Evolutionary conservation across 768 basidiomycete genomes (phyloP).

Genomic region (Lepiota brunneoincarnata): DNA sequence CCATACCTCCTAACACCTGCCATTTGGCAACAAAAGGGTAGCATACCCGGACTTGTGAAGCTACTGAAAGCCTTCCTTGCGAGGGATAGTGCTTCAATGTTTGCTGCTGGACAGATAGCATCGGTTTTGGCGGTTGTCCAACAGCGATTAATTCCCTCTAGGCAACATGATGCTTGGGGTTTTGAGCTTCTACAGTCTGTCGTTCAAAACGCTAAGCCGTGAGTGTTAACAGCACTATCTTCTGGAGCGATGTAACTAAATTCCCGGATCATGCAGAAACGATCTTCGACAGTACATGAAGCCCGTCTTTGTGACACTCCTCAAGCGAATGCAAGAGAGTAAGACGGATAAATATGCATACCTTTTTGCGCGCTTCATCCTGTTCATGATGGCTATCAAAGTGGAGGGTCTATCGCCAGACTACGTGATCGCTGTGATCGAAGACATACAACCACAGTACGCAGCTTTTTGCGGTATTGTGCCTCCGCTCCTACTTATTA

Average conservation of each 20-base stretch:
- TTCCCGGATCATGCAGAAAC: slow-evolving; percentile 39
- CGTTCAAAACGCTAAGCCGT: slow-evolving; percentile 73
- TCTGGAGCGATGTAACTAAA: background rate
- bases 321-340: slow-evolving; percentile 83
- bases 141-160: slow-evolving; percentile 85
- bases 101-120: slow-evolving; percentile 66
- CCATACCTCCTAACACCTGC: slow-evolving; percentile 81
- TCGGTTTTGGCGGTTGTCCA: slow-evolving; percentile 85
- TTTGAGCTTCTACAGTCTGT: slow-evolving; percentile 86
- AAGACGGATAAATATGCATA: slow-evolving; percentile 90
- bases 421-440: slow-evolving; percentile 71
- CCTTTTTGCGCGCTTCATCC: slow-evolving; percentile 75
- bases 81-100: slow-evolving; percentile 67
- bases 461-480: slow-evolving; percentile 19
- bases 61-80: slow-evolving; percentile 81
- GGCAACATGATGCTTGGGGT: slow-evolving; percentile 86
- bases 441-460: slow-evolving; percentile 83
- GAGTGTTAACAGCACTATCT: slow-evolving; percentile 29
- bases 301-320: slow-evolving; percentile 69
- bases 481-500: background rate
- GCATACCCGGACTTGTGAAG: slow-evolving; percentile 89
- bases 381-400: slow-evolving; percentile 73
- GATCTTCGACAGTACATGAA: slow-evolving; percentile 73
- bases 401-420: slow-evolving; percentile 76
- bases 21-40: slow-evolving; percentile 92